phyloP scores from a whole-genome alignment of 495 filamentous ascomycete species.

The Neurospora tetrasperma region DNA sequence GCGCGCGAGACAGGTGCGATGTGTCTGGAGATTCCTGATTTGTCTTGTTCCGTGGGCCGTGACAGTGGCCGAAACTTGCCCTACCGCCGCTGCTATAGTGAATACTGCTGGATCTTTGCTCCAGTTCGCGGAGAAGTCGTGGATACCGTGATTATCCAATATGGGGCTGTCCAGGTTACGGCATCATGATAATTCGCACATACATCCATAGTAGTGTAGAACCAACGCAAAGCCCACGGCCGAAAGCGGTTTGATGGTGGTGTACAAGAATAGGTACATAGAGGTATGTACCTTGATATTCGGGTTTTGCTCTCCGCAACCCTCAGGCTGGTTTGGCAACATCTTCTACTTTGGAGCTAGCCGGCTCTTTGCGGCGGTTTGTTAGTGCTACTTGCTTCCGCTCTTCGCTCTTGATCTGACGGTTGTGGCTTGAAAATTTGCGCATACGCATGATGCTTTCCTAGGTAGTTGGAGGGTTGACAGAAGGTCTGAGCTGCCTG shows the following conservation, averaged over 20 bases:
- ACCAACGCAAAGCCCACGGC: background rate
- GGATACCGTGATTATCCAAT: background rate
- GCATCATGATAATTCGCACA: background rate
- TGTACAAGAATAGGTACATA: background rate
- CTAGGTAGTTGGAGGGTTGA: background rate
- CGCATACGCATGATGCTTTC: background rate
- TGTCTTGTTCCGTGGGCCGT: background rate
- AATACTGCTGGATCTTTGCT: background rate
- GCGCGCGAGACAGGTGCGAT: background rate
- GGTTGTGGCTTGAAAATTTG: background rate
- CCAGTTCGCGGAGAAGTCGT: background rate
- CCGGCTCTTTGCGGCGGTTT: background rate
- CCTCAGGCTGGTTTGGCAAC: background rate
- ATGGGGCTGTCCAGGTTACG: background rate
- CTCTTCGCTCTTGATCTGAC: background rate
- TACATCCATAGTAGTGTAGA: background rate
- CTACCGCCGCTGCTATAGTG: background rate
- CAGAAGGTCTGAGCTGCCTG: background rate
- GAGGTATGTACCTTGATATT: background rate
- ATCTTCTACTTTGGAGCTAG: background rate
- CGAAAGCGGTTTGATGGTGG: background rate
- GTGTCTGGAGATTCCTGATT: background rate
- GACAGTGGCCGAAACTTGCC: background rate
- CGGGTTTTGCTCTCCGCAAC: background rate
- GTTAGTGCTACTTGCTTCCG: background rate